Evolutionary conservation across 257 asterid species (phyloP), one percentile per base, ranked within the genome.

Genomic region (Fraxinus cuspidata): DNA sequence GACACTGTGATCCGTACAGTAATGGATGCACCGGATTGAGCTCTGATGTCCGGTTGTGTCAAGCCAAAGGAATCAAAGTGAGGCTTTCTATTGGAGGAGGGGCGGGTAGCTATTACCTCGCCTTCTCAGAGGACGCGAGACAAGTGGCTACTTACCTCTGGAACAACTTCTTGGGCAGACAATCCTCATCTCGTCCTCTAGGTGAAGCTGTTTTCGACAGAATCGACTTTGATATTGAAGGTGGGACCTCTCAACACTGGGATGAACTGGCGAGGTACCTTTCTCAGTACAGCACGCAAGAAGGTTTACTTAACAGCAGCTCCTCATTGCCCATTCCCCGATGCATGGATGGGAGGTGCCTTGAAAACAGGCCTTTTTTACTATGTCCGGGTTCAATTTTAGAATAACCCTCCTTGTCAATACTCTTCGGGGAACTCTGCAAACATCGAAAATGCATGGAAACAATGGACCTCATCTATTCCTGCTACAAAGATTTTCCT

Each of bases 291-390:
- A 83, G 85, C 81, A 84, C 67, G 38, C 69, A 72, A 84, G 79
- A 88, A 87, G 74, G 92, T 89, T 1, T 82, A 78, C 74, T 47
- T 89, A 74, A 84, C 85, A 2, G 91, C 90, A 1, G 94, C 94
- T 2, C 96, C 94, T 8, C 93, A 89, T 49, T 89, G 94, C 81
- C 92, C 92, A 11, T 89, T 79, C 38, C 96, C 96, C 0, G 92
- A 89, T 60, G 83, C 85, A 2, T 83, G 89, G 87, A 70, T 89
- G 1, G 92, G 92, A 32, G 83, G 74, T 4, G 92, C 94, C 1
- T 28, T 89, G 74, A 72, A 77, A 60, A 90, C 94, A 0, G 90
- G 91, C 19, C 84, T 90, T 4, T 90, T 90, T 67, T 91, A 90
- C 82, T 89, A 79, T 8, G 89, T 89, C 2, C 86, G 96, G 91